These are phyloP conservation scores for Gentiana macrophylla DNA, from an alignment of 257 asterid genomes.

Conservation along the genomic window DNA sequence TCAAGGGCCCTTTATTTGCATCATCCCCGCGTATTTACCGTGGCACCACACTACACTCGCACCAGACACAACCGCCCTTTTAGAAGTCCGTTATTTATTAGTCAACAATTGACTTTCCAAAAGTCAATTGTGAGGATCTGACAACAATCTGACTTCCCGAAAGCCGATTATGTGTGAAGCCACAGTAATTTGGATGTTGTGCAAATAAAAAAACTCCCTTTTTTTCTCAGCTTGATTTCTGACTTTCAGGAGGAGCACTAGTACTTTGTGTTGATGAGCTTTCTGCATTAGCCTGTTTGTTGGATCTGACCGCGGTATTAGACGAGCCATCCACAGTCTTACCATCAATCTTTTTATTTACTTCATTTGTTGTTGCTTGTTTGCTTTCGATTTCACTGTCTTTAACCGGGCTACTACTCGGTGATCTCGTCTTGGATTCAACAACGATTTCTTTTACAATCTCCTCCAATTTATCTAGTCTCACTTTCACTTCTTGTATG, in stretches of 20 bases:
- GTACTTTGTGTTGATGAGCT: slow-evolving; percentile 13
- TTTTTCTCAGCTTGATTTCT: slow-evolving; percentile 10
- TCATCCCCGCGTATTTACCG: too few species aligned
- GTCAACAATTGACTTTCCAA: neutral
- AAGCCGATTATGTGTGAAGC: too few species aligned
- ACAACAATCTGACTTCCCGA: neutral
- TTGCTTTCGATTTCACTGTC: slow-evolving; percentile 11
- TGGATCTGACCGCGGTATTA: neutral
- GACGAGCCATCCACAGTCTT: slow-evolving; percentile 5
- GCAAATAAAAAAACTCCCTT: too few species aligned
- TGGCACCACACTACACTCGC: too few species aligned
- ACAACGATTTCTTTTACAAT: slow-evolving; percentile 45
- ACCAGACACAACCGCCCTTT: too few species aligned
- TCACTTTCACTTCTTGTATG: slow-evolving; percentile 61
- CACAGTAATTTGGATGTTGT: too few species aligned
- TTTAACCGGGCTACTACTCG: slow-evolving; percentile 10
- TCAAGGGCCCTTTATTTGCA: too few species aligned
- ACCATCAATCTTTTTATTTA: slow-evolving; percentile 7
- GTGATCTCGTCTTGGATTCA: slow-evolving; percentile 34
- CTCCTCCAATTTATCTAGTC: slow-evolving; percentile 66
- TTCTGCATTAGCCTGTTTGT: slow-evolving; percentile 10
- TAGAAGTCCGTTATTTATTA: too few species aligned
- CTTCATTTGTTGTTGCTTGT: slow-evolving; percentile 14
- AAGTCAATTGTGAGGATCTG: neutral
- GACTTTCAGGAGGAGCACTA: slow-evolving; percentile 11